phyloP scores from a whole-genome alignment of 176 grass and related monocot species.

The Pontederia crassipes region DNA sequence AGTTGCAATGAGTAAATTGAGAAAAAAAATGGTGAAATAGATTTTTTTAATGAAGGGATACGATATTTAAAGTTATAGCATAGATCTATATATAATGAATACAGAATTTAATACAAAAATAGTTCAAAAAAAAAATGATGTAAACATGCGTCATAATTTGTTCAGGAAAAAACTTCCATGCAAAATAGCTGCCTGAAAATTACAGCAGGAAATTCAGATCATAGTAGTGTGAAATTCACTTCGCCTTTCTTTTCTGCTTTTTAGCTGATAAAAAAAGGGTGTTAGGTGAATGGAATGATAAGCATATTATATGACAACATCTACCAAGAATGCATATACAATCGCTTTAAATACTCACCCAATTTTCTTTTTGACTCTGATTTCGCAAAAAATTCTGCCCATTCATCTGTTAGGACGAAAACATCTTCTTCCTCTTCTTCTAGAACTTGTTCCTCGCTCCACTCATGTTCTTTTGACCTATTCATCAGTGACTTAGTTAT shows the following conservation, averaged over 20 bases:
- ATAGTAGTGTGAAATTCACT: not conserved
- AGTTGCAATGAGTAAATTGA: no score
- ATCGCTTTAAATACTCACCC: not conserved
- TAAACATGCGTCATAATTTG: no score
- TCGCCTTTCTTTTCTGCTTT: constrained; percentile 1
- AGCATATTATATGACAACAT: not conserved
- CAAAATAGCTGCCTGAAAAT: no score
- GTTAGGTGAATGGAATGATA: not conserved
- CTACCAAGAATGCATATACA: not conserved
- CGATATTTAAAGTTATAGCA: no score
- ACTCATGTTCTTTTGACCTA: constrained; percentile 11
- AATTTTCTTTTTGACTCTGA: constrained; percentile 24
- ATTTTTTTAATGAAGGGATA: no score
- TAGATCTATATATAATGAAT: no score
- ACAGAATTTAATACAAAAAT: no score
- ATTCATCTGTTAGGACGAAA: constrained; percentile 24
- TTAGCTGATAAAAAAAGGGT: constrained; percentile 5
- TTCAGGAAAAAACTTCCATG: no score
- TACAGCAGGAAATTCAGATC: no score
- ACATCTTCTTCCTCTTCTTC: constrained; percentile 9
- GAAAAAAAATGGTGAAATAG: no score
- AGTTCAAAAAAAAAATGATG: no score
- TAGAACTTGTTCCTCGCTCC: not conserved
- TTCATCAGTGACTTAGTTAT: not conserved
- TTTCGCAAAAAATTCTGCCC: constrained; percentile 26